phyloP scores from a whole-genome alignment of 2,329 filamentous ascomycete species.

The Annulohypoxylon truncatum region DNA sequence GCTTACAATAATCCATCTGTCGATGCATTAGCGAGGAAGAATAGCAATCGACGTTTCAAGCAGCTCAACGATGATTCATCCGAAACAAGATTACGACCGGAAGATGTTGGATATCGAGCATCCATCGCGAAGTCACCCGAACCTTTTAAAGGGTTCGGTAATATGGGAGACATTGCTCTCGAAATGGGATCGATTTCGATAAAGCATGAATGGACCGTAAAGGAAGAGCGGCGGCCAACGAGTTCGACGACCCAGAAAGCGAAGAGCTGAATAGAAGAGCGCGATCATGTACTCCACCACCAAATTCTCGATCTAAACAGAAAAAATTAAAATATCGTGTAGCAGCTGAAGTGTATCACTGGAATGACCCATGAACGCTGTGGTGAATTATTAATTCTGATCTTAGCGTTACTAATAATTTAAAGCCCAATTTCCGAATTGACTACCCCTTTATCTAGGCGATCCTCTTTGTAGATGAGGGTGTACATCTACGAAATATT shows the following conservation, averaged over 20 bases:
- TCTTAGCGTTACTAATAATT: not conserved
- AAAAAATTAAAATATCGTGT: not conserved
- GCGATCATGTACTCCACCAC: not conserved
- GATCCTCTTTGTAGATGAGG: not conserved
- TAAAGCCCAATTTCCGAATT: not conserved
- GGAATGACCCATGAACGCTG: not conserved
- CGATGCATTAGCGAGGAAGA: slow-evolving; percentile 20
- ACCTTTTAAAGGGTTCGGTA: slow-evolving; percentile 27
- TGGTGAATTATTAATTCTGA: not conserved
- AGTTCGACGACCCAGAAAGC: slow-evolving; percentile 17
- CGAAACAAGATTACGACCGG: slow-evolving; percentile 46
- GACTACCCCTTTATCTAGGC: not conserved
- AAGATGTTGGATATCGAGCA: slow-evolving; percentile 35
- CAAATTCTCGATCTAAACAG: not conserved
- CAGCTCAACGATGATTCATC: slow-evolving; percentile 47
- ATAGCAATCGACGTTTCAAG: slow-evolving; percentile 42
- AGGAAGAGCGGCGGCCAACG: slow-evolving; percentile 31
- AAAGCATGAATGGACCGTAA: slow-evolving; percentile 38
- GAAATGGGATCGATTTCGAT: slow-evolving; percentile 41
- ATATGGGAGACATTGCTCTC: slow-evolving; percentile 19
- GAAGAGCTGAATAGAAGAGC: not conserved
- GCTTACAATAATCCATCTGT: slow-evolving; percentile 24
- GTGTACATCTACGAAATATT: not conserved
- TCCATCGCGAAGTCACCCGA: slow-evolving; percentile 33
- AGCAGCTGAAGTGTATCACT: not conserved